Base-by-base conservation (phyloP, 495 filamentous ascomycete genomes). In the Pyrenula massariospora region DNA sequence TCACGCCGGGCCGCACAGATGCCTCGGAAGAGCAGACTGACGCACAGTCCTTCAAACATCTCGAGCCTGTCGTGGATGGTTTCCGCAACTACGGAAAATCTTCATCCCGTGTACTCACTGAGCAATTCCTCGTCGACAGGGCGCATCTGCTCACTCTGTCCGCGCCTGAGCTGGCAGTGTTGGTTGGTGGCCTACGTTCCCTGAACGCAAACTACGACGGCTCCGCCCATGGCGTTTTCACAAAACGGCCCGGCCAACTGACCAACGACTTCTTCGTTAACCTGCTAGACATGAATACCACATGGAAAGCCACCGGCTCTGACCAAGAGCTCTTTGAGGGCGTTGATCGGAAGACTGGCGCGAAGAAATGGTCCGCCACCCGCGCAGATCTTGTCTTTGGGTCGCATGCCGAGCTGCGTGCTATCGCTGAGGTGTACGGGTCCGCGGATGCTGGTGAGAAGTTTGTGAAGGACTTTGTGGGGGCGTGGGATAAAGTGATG, bases 221-320 rank as follows among this genome's bases (percentile, higher is more conserved):
- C 54, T 85, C 82, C 12, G 56, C 66, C 25, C 63, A 76, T 56
- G 85, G 85, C 50, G 78, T 87, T 15, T 72, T 88, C 63, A 88
- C 85, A 56, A 67, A 72, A 57, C 70, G 68, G 19, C 82, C 84
- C 0, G 85, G 85, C 54, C 68, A 78, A 64, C 77, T 88, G 58
- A 85, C 81, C 67, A 86, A 85, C 65, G 85, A 88, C 71, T 88
- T 84, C 76, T 88, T 88, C 64, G 77, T 84, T 65, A 87, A 87
- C 73, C 74, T 88, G 23, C 73, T 88, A 11, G 85, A 88, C 64
- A 77, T 76, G 65, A 69, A 64, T 73, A 85, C 81, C 1, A 71
- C 63, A 22, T 87, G 84, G 85, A 82, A 82, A 73, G 57, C 78
- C 15, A 65, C 63, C 12, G 70, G 69, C 52, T 62, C 56, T 53